phyloP scores from a whole-genome alignment of 2,329 filamentous ascomycete species.

The Fusarium proliferatum region DNA sequence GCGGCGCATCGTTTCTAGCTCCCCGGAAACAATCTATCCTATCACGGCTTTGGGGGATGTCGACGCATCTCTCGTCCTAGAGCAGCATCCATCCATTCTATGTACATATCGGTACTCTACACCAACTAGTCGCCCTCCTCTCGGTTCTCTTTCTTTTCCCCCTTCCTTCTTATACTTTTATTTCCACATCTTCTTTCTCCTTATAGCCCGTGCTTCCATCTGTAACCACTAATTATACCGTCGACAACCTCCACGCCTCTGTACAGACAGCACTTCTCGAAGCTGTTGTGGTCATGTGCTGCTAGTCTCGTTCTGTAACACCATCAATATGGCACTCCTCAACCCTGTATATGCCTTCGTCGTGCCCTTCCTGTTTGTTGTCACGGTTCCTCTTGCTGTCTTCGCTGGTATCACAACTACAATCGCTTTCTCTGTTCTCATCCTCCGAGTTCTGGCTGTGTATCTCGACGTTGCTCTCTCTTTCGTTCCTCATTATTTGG shows the following conservation, averaged over 20 bases:
- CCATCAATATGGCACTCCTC: constrained; percentile 60
- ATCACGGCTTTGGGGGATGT: constrained; percentile 22
- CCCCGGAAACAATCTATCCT: constrained; percentile 25
- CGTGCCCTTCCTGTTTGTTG: constrained; percentile 70
- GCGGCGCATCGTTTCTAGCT: constrained; percentile 16
- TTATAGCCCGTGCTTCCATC: neutral
- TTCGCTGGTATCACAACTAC: constrained; percentile 72
- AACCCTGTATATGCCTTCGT: constrained; percentile 67
- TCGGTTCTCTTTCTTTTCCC: neutral
- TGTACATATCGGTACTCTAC: constrained; percentile 16
- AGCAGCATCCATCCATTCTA: constrained; percentile 7
- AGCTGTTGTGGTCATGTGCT: constrained; percentile 36
- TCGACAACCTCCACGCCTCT: constrained; percentile 12
- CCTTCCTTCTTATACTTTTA: neutral
- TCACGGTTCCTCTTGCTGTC: constrained; percentile 71
- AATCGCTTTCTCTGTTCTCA: constrained; percentile 70
- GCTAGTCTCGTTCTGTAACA: constrained; percentile 28
- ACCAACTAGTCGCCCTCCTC: constrained; percentile 16
- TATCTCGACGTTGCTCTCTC: constrained; percentile 72
- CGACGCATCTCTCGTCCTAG: constrained; percentile 15
- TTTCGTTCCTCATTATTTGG: constrained; percentile 66
- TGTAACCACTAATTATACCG: constrained; percentile 4
- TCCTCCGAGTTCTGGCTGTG: constrained; percentile 69
- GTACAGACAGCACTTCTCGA: neutral
- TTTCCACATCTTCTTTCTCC: neutral